phyloP scores from a whole-genome alignment of 495 filamentous ascomycete species.

The Neurospora tetraspora region DNA sequence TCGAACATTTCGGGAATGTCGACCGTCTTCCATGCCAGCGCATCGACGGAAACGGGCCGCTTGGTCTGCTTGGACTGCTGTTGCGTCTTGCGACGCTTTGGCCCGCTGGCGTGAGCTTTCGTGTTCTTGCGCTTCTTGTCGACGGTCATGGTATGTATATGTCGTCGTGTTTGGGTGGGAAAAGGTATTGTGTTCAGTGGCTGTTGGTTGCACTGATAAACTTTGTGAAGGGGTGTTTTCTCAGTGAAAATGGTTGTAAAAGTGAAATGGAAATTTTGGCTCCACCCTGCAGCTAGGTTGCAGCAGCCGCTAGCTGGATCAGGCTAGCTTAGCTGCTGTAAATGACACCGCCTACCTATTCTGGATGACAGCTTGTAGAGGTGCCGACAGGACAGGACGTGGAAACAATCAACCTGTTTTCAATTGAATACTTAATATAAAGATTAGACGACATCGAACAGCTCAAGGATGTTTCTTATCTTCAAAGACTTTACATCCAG shows the following conservation, averaged over 20 bases:
- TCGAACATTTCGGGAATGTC: conserved; percentile 76
- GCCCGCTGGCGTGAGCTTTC: conserved; percentile 13
- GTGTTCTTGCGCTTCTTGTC: conserved; percentile 38
- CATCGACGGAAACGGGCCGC: conserved; percentile 41
- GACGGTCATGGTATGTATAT: conserved; percentile 16
- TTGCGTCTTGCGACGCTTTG: conserved; percentile 41
- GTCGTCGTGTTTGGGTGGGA: not conserved
- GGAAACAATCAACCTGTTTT: not conserved
- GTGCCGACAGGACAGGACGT: not conserved
- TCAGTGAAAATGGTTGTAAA: not conserved
- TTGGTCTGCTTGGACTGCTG: conserved; percentile 15
- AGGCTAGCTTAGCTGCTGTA: not conserved
- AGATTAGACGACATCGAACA: not conserved
- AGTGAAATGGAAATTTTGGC: conserved; percentile 13
- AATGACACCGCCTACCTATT: not conserved
- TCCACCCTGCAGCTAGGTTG: conserved; percentile 7
- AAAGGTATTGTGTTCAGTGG: not conserved
- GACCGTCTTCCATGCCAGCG: conserved; percentile 74
- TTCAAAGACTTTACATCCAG: not conserved
- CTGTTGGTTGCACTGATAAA: not conserved
- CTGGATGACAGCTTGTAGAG: not conserved
- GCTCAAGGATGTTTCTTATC: not conserved
- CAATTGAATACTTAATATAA: not conserved
- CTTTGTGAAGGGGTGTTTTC: not conserved
- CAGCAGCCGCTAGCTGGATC: not conserved